Base-by-base conservation (phyloP, 495 filamentous ascomycete species). In the Neurospora discreta region DNA sequence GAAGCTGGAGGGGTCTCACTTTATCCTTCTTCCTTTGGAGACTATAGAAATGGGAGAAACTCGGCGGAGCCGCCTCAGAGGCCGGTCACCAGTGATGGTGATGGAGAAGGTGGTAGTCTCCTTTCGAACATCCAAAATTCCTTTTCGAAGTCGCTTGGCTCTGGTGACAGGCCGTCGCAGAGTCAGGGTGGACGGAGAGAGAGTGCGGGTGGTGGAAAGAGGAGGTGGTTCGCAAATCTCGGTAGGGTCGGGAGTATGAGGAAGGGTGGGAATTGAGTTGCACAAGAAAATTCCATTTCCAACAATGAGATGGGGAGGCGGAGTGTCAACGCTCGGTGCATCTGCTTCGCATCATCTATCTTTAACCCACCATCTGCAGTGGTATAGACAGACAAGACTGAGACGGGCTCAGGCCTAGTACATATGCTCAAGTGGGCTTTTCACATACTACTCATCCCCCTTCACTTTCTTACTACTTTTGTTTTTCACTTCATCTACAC, bases 151-250 rank as follows among this genome's bases (percentile, higher is more conserved):
- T 68, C 15, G 43, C 68, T 39, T 3, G 67, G 40, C 15, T 69
- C 69, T 15, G 68, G 71, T 9, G 65, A 46, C 0, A 58, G 68
- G 15, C 71, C 71, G 5, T 11, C 52, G 52, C 26, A n/a, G 69
- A 33, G 52, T 26, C 23, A 68, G 41, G 43, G 23, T 60, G 36
- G 52, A 18, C n/a, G 40, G 67, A 20, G 65, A 15, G 30, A 38
- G 52, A 9, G 69, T 67, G 7, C 20, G 3, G 26, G 36, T 38
- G 60, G 71, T 18, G 78, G 36, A 69, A 76, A 78, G 74, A 78
- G 80, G 65, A 81, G 80, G 71, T 84, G 82, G 82, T 73, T 84
- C 0, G 77, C 2, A 2, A 60, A 77, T 1, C 73, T 83, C 13
- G 80, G 79, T 38, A 74, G 77, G 46, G 78, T 80, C 65, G 75